A percentile compares a stretch with the other conserved stretches of the same genome.
Conservation (phyloP, 169 alveolate species). For the Besnoitia besnoiti region DNA sequence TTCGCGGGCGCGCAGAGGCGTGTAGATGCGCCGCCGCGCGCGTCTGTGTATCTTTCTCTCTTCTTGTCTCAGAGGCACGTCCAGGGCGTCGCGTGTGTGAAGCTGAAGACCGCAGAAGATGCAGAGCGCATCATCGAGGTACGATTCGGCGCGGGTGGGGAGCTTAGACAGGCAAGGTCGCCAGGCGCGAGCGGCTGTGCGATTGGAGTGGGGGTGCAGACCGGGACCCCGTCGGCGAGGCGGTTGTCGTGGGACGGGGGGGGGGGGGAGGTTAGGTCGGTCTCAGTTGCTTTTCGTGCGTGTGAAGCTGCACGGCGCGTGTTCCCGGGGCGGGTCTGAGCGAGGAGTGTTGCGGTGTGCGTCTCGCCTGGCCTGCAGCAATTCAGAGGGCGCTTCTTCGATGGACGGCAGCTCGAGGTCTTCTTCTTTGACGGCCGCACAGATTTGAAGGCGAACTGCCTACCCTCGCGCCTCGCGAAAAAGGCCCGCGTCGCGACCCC, state of each 20-base stretch:
- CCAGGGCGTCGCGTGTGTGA: conserved; percentile 86
- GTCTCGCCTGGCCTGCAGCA: too few species aligned
- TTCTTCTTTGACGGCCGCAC: conserved; percentile 88
- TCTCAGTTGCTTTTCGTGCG: too few species aligned
- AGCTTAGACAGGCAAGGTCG: too few species aligned
- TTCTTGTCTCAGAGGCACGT: conserved; percentile 81
- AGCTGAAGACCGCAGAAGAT: conserved; percentile 82
- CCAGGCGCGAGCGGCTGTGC: not conserved
- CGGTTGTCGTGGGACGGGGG: conserved; percentile 4
- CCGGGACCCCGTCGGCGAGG: not conserved
- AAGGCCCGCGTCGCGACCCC: not conserved
- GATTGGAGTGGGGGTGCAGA: conserved; percentile 1
- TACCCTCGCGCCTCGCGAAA: conserved; percentile 68
- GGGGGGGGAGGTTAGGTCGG: too few species aligned
- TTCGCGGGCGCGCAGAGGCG: too few species aligned
- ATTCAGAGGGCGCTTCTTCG: conserved; percentile 80
- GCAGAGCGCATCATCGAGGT: conserved; percentile 81
- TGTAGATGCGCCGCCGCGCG: too few species aligned
- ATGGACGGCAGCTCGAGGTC: conserved; percentile 82
- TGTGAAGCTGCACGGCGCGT: too few species aligned
- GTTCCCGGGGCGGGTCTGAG: too few species aligned
- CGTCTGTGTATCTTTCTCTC: not conserved
- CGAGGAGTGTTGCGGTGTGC: too few species aligned
- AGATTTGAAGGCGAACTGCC: conserved; percentile 83
- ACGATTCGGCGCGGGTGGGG: not conserved